phyloP scores from a whole-genome alignment of 2,329 filamentous ascomycete genomes.

The Rhinocladiella similis region DNA sequence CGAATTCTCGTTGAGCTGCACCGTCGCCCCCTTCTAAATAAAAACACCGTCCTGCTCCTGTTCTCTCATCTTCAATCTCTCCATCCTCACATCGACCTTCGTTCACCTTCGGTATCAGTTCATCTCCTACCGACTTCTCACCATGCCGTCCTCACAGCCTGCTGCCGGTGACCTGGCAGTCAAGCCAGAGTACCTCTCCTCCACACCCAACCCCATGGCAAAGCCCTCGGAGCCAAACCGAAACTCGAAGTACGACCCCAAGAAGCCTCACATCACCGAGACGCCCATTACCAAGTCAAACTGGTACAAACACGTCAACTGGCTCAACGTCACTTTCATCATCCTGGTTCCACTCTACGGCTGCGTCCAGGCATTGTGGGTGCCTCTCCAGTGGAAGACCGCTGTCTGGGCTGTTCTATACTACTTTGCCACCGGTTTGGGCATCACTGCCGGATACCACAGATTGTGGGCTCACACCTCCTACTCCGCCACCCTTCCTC shows the following conservation, averaged over 20 bases:
- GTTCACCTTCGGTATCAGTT: slow-evolving; percentile 8
- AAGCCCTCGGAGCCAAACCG: slow-evolving; percentile 54
- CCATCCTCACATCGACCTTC: background rate
- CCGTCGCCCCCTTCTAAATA: slow-evolving; percentile 3
- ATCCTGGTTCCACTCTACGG: slow-evolving; percentile 74
- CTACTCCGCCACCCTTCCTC: slow-evolving; percentile 73
- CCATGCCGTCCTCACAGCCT: slow-evolving; percentile 55
- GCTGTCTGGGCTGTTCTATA: slow-evolving; percentile 72
- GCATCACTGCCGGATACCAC: slow-evolving; percentile 78
- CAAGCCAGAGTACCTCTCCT: slow-evolving; percentile 49
- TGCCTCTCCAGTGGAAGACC: slow-evolving; percentile 71
- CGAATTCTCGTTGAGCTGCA: background rate
- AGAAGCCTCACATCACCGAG: slow-evolving; percentile 86
- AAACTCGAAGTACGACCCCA: slow-evolving; percentile 55
- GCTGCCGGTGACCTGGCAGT: slow-evolving; percentile 49
- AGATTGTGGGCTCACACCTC: slow-evolving; percentile 84
- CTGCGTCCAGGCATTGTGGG: slow-evolving; percentile 73
- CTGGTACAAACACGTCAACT: slow-evolving; percentile 92
- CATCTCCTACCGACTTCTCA: slow-evolving; percentile 19
- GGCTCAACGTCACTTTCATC: slow-evolving; percentile 84
- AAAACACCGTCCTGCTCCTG: background rate
- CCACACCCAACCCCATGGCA: slow-evolving; percentile 48
- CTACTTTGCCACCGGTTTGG: slow-evolving; percentile 81
- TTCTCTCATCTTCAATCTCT: slow-evolving; percentile 8
- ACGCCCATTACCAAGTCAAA: slow-evolving; percentile 76